Conservation (phyloP, 306 rosid species). For the Prosopis cineraria region DNA sequence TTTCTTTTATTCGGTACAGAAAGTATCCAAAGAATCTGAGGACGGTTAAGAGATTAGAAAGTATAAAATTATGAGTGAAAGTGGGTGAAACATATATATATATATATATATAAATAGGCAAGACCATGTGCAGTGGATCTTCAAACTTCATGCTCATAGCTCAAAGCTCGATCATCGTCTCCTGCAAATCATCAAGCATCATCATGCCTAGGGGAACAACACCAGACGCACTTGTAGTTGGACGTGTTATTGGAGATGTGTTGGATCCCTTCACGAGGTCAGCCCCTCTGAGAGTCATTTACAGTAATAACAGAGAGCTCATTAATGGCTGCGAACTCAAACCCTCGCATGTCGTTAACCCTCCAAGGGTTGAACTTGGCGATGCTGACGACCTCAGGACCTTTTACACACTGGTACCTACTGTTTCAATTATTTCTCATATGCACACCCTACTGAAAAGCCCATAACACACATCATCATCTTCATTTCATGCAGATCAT, state of each 20-base stretch:
- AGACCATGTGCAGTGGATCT: background rate
- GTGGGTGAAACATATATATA: background rate
- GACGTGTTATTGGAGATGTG: conserved; percentile 46
- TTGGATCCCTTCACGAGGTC: conserved; percentile 31
- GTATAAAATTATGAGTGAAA: background rate
- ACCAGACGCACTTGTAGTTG: conserved; percentile 39
- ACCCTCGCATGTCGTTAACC: conserved; percentile 38
- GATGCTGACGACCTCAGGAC: conserved; percentile 44
- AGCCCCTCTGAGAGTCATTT: conserved; percentile 21
- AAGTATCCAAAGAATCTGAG: background rate
- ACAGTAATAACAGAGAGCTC: conserved; percentile 33
- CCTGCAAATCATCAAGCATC: background rate
- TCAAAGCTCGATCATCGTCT: background rate
- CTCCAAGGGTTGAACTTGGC: conserved; percentile 46
- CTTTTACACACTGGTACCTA: conserved; percentile 38
- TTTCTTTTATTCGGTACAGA: too few species aligned
- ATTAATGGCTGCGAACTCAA: conserved; percentile 36
- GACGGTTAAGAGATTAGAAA: background rate
- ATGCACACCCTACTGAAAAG: too few species aligned
- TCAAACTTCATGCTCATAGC: background rate
- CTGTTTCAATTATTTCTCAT: background rate
- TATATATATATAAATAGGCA: background rate
- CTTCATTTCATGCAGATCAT: conserved; percentile 37
- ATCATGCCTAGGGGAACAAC: conserved; percentile 12
- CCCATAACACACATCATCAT: too few species aligned